Conservation (phyloP, 306 rosid genomes). For the Prunus dulcis region DNA sequence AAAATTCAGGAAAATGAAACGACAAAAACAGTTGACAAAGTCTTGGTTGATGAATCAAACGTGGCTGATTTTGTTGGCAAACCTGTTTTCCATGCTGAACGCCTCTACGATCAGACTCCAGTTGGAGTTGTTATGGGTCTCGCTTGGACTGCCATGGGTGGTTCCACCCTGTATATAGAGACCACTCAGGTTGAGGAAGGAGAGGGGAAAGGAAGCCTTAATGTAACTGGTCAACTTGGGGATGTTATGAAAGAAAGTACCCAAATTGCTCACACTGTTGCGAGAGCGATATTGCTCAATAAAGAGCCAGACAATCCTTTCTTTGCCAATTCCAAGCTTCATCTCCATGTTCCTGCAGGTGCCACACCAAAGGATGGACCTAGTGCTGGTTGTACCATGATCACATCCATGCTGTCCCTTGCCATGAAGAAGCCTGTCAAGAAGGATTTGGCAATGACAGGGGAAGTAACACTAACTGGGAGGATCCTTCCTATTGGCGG, state of each 20-base stretch:
- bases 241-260: constrained; percentile 99
- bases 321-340: constrained; percentile 80
- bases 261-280: constrained; percentile 93
- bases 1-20: constrained; percentile 37
- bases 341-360: constrained; percentile 97
- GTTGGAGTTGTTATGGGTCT: constrained; percentile 98
- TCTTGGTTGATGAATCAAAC: constrained; percentile 55
- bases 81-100: constrained; percentile 98
- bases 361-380: constrained; percentile 99
- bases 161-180: constrained; percentile 92
- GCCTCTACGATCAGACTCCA: constrained; percentile 83
- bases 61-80: constrained; percentile 80
- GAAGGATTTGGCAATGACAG: constrained; percentile 97
- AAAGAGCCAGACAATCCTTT: constrained; percentile 59
- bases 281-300: constrained; percentile 58
- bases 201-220: constrained; percentile 82
- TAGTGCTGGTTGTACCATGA: constrained; percentile 99
- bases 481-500: constrained; percentile 99
- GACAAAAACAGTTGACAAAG: constrained; percentile 41
- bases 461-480: constrained; percentile 96
- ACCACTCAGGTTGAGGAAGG: constrained; percentile 77
- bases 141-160: constrained; percentile 99
- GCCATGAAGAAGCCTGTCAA: constrained; percentile 86
- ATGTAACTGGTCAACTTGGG: constrained; percentile 94
- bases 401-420: constrained; percentile 82